Percentiles rank a stretch among this genome's conserved stretches.
Evolutionary conservation across 129 eudicot genomes (phyloP).

Genomic region (Erigeron canadensis): DNA sequence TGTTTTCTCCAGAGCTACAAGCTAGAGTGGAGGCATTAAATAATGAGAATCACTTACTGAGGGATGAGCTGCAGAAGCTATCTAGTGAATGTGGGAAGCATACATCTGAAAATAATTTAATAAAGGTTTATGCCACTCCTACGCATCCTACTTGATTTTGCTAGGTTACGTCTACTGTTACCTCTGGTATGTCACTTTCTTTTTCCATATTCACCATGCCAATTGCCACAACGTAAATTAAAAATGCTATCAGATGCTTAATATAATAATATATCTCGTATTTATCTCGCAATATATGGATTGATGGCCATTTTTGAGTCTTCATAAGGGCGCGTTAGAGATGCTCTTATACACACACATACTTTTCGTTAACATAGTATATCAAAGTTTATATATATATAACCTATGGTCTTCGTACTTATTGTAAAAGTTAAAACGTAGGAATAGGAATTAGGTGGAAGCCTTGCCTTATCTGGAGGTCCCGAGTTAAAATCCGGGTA

Average conservation of each 20-base stretch:
- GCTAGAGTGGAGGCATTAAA: conserved; percentile 66
- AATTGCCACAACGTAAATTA: neutral
- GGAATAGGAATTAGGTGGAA: conserved; percentile 15
- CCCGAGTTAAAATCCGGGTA: too few relatives aligned
- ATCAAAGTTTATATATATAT: conserved; percentile 17
- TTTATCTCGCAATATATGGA: too few relatives aligned
- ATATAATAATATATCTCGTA: too few relatives aligned
- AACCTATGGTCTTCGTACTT: conserved; percentile 15
- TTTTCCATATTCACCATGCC: neutral
- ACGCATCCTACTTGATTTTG: too few relatives aligned
- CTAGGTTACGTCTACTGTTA: too few relatives aligned
- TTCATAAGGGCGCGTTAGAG: conserved; percentile 8
- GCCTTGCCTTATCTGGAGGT: too few relatives aligned
- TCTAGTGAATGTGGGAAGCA: conserved; percentile 79
- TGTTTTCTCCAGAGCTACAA: conserved; percentile 61
- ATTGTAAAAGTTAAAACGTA: too few relatives aligned
- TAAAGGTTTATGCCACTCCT: conserved; percentile 77
- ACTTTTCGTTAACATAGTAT: conserved; percentile 21
- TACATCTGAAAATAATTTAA: conserved; percentile 67
- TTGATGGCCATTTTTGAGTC: conserved; percentile 25
- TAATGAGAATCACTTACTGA: conserved; percentile 64
- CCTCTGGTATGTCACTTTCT: neutral
- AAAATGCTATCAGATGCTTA: neutral
- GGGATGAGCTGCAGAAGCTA: conserved; percentile 74
- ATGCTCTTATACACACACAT: conserved; percentile 23